Conservation (phyloP, 352 stramenopile genomes). For the Phytophthora sansomeana region DNA sequence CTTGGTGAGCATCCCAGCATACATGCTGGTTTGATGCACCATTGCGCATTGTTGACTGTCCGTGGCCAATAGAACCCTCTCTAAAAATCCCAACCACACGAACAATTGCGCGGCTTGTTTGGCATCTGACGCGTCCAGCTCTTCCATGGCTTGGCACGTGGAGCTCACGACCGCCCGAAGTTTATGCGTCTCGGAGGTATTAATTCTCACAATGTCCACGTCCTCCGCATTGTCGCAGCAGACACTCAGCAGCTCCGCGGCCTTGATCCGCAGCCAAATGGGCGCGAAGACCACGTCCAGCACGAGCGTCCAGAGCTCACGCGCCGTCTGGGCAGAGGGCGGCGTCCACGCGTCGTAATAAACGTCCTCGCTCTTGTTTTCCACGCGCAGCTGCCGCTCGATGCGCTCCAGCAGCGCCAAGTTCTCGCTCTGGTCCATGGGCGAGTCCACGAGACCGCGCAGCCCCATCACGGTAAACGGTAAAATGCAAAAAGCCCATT, state of each 20-base stretch:
- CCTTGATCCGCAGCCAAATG: conserved; percentile 66
- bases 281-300: conserved; percentile 78
- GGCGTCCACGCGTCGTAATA: conserved; percentile 17
- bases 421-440: conserved; percentile 58
- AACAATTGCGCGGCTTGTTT: conserved; percentile 59
- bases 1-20: conserved; percentile 66
- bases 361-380: conserved; percentile 2
- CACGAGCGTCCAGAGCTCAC: conserved; percentile 69
- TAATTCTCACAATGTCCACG: conserved; percentile 13
- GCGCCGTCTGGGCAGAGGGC: conserved; percentile 33
- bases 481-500: too few species aligned
- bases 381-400: conserved; percentile 46
- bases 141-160: conserved; percentile 70
- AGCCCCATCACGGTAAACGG: neutral
- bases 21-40: conserved; percentile 62
- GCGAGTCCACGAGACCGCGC: conserved; percentile 42
- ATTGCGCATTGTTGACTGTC: conserved; percentile 46
- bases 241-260: conserved; percentile 61
- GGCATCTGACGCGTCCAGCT: conserved; percentile 52
- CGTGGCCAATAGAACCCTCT: conserved; percentile 56
- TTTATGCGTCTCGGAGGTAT: conserved; percentile 43
- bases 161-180: conserved; percentile 78
- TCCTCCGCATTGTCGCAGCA: conserved; percentile 44
- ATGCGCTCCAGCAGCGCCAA: conserved; percentile 55
- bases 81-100: conserved; percentile 70